Base-by-base conservation (phyloP, 441 rosid genomes). In the Arabidopsis hybrid region DNA sequence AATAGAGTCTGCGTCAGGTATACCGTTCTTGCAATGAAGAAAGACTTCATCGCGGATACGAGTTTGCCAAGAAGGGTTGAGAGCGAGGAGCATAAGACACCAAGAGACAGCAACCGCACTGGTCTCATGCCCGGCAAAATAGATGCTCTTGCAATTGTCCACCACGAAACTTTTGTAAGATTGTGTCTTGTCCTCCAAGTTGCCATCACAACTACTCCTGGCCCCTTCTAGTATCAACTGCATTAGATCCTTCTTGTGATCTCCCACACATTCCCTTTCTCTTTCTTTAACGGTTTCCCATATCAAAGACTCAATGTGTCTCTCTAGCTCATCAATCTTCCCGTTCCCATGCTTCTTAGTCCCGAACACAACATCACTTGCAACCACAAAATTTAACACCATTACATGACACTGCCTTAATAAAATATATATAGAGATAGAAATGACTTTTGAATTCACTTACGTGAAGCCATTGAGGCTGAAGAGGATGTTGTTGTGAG, bases 241-340 rank as follows among this genome's bases (percentile, higher is more conserved):
- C 78, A 78, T 53, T 49, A 78, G 58, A 63, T 78, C 81, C 38
- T 78, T 78, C 56, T 78, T 63, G 46, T 74, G 67, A 49, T 78
- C 73, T 66, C 49, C 73, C 3, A 49, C 8, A 17, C 63, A 67
- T 57, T 84, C 84, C 9, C 53, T 68, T 56, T 76, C 81, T 7
- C 94, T 82, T 43, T 85, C 86, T 56, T 90, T 79, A 26, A 90
- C 92, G 8, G 92, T 81, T 53, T 87, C 90, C 94, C 96, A 90
- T 50, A 92, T 92, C 52, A 88, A 74, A 9, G 79, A 72, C 61
- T 86, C 96, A 8, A 88, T 80, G 71, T 88, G 86, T 55, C 35
- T 87, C 81, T 90, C 93, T 52, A 92, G 58, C 52, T 71, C 85
- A 26, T 69, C 75, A 17, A 87, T 78, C 56, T 82, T 76, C 17